Evolutionary conservation across 345 rosid genomes (phyloP).

Genomic region (Citrus inodora): DNA sequence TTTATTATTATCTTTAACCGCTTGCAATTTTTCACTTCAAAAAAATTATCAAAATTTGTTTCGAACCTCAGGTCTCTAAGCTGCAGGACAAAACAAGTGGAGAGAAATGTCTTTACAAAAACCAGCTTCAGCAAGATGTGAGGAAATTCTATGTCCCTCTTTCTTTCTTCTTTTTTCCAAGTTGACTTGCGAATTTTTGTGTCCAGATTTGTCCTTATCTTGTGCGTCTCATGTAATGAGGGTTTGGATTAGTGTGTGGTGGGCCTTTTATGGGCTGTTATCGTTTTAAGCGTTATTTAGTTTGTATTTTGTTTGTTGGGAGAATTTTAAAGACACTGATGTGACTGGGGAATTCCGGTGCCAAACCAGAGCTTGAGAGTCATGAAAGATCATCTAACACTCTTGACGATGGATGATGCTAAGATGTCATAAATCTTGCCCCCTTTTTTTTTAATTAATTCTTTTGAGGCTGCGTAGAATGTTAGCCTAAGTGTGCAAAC

Average conservation of each 20-base stretch:
- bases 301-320: neutral
- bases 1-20: neutral
- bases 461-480: neutral
- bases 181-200: neutral
- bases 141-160: conserved; percentile 25
- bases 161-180: neutral
- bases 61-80: conserved; percentile 33
- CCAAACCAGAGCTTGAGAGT: neutral
- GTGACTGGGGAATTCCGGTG: neutral
- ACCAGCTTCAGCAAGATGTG: conserved; percentile 89
- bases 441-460: neutral
- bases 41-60: neutral
- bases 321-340: neutral
- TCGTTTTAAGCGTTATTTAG: neutral
- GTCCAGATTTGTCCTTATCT: neutral
- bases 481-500: neutral
- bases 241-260: neutral
- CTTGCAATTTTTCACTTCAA: neutral
- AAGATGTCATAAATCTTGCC: neutral
- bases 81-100: conserved; percentile 31
- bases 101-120: conserved; percentile 42
- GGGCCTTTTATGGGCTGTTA: neutral
- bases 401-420: neutral
- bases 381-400: neutral
- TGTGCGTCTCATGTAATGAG: neutral